Percentiles rank a stretch among this genome's conserved stretches.
These are phyloP conservation scores for Mucor ambiguus DNA, from an alignment of 371 early-diverging fungal genomes.

Conservation along the genomic window DNA sequence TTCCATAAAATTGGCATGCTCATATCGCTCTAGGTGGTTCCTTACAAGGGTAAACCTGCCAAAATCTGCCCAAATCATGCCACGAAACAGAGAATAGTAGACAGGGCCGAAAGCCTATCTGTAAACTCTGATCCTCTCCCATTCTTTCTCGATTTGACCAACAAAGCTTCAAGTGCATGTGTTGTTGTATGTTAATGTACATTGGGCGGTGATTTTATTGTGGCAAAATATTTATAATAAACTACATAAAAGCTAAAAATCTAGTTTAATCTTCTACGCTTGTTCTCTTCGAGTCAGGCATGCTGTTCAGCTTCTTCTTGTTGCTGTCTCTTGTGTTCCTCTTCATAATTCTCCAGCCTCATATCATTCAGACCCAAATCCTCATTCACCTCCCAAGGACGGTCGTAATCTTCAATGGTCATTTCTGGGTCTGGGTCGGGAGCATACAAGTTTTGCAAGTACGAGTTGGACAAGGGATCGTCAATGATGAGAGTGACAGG, in stretches of 20 bases:
- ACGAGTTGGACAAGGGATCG: conserved; percentile 91
- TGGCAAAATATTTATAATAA: background rate
- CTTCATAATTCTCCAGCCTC: conserved; percentile 61
- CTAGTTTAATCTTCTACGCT: conserved; percentile 25
- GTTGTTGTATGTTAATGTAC: background rate
- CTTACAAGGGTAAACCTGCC: too few species aligned
- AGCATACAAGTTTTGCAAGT: conserved; percentile 89
- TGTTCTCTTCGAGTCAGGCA: conserved; percentile 21
- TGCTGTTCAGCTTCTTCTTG: conserved; percentile 2
- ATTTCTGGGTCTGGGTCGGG: conserved; percentile 93
- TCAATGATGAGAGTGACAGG: conserved; percentile 81
- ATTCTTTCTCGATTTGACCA: too few species aligned
- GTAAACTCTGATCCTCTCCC: too few species aligned
- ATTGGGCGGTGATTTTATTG: background rate
- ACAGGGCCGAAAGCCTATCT: too few species aligned
- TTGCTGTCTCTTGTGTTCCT: conserved; percentile 1
- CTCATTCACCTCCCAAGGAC: conserved; percentile 87
- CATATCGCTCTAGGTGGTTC: too few species aligned
- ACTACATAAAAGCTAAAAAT: background rate
- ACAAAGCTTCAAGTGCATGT: too few species aligned
- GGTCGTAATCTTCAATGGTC: conserved; percentile 84
- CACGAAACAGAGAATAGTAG: too few species aligned
- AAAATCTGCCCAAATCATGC: too few species aligned
- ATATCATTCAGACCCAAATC: conserved; percentile 88
- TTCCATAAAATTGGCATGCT: too few species aligned